A percentile compares a stretch with the other conserved stretches of the same genome.
phyloP scores from a whole-genome alignment of 768 basidiomycete species.

The Plicaturopsis crispa region DNA sequence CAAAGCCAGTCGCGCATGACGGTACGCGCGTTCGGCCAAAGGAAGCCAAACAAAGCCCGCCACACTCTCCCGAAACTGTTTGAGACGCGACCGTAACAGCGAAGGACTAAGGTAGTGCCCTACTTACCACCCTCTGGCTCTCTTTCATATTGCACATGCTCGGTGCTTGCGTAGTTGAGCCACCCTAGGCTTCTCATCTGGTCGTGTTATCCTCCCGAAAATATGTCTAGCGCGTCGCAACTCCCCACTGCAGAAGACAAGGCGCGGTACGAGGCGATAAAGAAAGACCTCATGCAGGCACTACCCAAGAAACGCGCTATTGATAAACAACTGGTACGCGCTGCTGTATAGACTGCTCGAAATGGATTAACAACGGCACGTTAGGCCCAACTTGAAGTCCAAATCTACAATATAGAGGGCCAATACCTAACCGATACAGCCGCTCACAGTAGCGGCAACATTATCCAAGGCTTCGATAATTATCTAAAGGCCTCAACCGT shows the following conservation, averaged over 20 bases:
- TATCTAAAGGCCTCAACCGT: conserved; percentile 74
- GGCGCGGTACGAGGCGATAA: conserved; percentile 61
- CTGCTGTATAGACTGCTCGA: not conserved
- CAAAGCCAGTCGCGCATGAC: no score
- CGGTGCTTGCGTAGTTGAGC: no score
- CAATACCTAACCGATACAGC: conserved; percentile 74
- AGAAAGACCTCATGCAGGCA: conserved; percentile 68
- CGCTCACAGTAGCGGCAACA: conserved; percentile 73
- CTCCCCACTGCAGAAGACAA: conserved; percentile 58
- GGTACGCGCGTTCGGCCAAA: not conserved
- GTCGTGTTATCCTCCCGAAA: not conserved
- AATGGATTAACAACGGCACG: not conserved
- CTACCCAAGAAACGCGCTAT: conserved; percentile 66
- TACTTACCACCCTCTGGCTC: no score
- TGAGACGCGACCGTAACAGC: no score
- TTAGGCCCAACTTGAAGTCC: conserved; percentile 70
- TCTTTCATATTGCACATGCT: not conserved
- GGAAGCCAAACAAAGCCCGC: no score
- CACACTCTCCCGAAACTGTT: no score
- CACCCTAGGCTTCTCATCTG: not conserved
- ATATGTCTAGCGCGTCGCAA: conserved; percentile 8
- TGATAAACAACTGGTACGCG: conserved; percentile 69
- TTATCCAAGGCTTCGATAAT: conserved; percentile 81
- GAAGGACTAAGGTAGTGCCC: no score
- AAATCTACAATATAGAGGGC: conserved; percentile 73